Conservation (phyloP, 2,329 filamentous ascomycete genomes). For the Cyanodermella asteris region DNA sequence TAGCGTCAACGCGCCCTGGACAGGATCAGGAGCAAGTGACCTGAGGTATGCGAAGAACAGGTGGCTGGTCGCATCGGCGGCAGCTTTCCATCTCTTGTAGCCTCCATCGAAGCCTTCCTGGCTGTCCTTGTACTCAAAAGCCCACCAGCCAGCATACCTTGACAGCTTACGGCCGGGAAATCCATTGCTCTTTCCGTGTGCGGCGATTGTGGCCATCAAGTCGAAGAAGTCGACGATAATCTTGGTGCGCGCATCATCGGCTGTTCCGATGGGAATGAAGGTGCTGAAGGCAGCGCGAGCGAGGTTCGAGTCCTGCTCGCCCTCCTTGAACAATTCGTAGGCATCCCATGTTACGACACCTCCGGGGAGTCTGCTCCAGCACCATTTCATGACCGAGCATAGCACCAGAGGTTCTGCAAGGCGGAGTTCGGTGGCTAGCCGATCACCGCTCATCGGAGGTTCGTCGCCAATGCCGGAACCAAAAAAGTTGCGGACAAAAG, state of each 20-base stretch:
- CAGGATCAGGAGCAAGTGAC: conserved; percentile 60
- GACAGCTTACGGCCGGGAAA: conserved; percentile 85
- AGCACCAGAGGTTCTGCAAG: conserved; percentile 89
- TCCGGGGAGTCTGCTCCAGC: conserved; percentile 78
- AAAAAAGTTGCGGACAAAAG: conserved; percentile 86
- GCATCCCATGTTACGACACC: conserved; percentile 93
- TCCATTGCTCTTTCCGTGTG: conserved; percentile 81
- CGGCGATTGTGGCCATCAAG: conserved; percentile 70
- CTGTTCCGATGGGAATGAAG: conserved; percentile 84
- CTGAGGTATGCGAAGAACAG: conserved; percentile 94
- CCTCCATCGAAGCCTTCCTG: conserved; percentile 86
- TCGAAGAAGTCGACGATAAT: conserved; percentile 98
- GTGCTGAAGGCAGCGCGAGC: conserved; percentile 87
- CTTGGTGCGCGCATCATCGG: conserved; percentile 60
- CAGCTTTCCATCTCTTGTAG: conserved; percentile 70
- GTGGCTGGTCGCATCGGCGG: conserved; percentile 88
- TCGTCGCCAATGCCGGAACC: conserved; percentile 38
- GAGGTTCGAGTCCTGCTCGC: conserved; percentile 81
- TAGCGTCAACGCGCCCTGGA: conserved; percentile 58
- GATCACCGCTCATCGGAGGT: conserved; percentile 44
- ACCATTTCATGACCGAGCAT: conserved; percentile 92
- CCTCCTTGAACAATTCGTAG: conserved; percentile 87
- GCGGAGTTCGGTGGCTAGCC: conserved; percentile 63
- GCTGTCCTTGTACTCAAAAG: conserved; percentile 74
- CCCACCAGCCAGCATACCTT: conserved; percentile 94